Evolutionary conservation across 2,329 filamentous ascomycete species (phyloP), one percentile per base, ranked within the genome.

Genomic region (Dactylonectria estremocensis): DNA sequence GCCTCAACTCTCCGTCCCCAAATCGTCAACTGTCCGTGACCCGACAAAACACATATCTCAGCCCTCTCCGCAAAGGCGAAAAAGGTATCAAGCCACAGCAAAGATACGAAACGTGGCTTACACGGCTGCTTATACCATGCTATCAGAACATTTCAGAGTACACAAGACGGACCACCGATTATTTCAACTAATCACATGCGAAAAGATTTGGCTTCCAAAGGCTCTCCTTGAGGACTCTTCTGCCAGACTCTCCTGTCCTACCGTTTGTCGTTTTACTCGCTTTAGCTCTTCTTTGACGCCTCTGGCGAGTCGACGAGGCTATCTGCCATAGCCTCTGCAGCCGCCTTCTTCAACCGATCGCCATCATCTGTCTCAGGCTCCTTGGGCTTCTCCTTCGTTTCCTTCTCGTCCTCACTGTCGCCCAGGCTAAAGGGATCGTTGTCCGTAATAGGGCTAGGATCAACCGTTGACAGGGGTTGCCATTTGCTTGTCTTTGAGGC

Each of bases 351-450:
- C 75, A 91, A 79, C 76, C 86, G 87, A 76, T 90, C 91, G 69
- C 79, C 85, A 64, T 92, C 88, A 61, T 90, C 87, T 71, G 84
- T 76, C 75, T 87, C 89, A 71, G 79, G 78, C 31, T 86, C 83
- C 76, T 87, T 87, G 66, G 91, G 86, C 76, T 88, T 86, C 76
- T 84, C 80, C 75, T 87, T 86, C 63, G 81, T 80, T 61, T 82
- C 87, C 82, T 95, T 96, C 81, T 99, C 96, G 73, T 97, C 95
- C 73, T 98, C 95, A 77, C 94, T 97, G 75, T 98, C 95, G 5
- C 96, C 96, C 14, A 99, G 87, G 77, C 95, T 98, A 83, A 99
- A 99, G 0, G 96, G 96, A 77, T 99, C 96, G 75, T 97, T 95
- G 74, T 98, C 95, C 13, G 89, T 87, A 69, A 97, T 92, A 14